Base-by-base conservation (phyloP, 2,329 filamentous ascomycete genomes). In the Teratosphaeriaceae sp. region DNA sequence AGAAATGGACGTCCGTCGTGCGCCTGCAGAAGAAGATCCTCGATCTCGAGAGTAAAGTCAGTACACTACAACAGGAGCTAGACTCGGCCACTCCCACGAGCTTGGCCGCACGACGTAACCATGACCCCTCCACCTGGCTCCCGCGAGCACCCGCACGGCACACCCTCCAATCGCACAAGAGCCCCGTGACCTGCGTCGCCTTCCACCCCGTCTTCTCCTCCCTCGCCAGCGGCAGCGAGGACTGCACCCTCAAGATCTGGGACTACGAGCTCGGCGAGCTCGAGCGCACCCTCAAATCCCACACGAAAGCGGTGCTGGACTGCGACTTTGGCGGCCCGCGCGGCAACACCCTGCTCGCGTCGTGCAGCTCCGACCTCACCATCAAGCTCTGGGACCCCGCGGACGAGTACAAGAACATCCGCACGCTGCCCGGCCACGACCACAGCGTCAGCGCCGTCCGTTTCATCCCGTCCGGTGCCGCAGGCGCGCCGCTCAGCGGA, bases 1-100 rank as follows among this genome's bases (percentile, higher is more conserved):
- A 95, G 78, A 97, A 97, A 73, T 97, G 90, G 90, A 97, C 90
- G 16, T 92, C 88, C 58, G 85, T 97, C 21, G 88, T 96, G 58
- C 78, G 90, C 48, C 67, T 97, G 65, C 90, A 97, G 69, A 96
- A 95, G 68, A 97, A 95, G 85, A 94, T 96, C 60, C 88, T 96
- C 80, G 90, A 97, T 51, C 78, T 96, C 15, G 90, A 96, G 68
- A 78, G 84, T 43, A 79, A 80, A 60, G 84, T 82, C 58, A 68
- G 76, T 18, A 71, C 74, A 20, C 71, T 96, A 24, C 89, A 96
- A 68, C 76, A 78, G 47, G 90, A 96, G 65, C 71, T 96, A 49
- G 87, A 95, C 61, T 86, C 78, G 49, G 82, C 85, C 29, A 94
- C 88, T 8, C 88, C 82, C 1, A 79, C 79, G 11, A 88, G 88